Evolutionary conservation across 2,329 filamentous ascomycete species (phyloP).

Genomic region (Fulvia fulva): DNA sequence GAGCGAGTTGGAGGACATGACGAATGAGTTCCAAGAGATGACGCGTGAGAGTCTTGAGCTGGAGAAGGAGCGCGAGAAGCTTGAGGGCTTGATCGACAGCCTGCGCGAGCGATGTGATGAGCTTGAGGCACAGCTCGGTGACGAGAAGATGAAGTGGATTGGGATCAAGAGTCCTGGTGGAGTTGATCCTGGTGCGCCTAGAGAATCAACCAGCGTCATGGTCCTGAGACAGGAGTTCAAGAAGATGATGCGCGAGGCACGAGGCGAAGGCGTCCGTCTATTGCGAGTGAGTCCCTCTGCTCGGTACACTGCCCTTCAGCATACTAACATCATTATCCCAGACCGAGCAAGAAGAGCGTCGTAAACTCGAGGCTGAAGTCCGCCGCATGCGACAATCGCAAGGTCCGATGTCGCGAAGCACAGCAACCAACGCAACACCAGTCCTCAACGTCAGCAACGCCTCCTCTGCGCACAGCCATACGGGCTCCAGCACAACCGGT

Average conservation of each 20-base stretch:
- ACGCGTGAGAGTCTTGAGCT: conserved; percentile 66
- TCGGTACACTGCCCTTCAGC: conserved; percentile 8
- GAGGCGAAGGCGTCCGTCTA: conserved; percentile 60
- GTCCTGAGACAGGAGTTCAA: conserved; percentile 72
- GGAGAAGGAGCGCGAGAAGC: conserved; percentile 64
- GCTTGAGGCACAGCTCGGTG: conserved; percentile 60
- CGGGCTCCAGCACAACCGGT: not conserved
- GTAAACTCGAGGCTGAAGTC: conserved; percentile 61
- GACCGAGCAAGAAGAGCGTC: conserved; percentile 69
- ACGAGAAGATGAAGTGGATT: conserved; percentile 64
- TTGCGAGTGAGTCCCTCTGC: conserved; percentile 54
- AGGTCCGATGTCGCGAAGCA: conserved; percentile 11
- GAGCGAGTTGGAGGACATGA: conserved; percentile 62
- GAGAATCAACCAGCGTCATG: conserved; percentile 62
- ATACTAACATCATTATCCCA: conserved; percentile 36
- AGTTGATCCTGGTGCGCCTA: conserved; percentile 22
- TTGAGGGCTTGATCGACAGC: conserved; percentile 61
- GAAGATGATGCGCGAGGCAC: conserved; percentile 74
- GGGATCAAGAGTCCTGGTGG: conserved; percentile 54
- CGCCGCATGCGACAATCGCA: conserved; percentile 48
- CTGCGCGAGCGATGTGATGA: conserved; percentile 61
- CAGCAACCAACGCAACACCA: not conserved
- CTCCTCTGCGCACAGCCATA: not conserved
- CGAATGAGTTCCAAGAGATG: conserved; percentile 66
- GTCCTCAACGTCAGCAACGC: not conserved